Evolutionary conservation across 2,329 filamentous ascomycete species (phyloP), one percentile per base, ranked within the genome.

Genomic region (Botrytis pseudocinerea): DNA sequence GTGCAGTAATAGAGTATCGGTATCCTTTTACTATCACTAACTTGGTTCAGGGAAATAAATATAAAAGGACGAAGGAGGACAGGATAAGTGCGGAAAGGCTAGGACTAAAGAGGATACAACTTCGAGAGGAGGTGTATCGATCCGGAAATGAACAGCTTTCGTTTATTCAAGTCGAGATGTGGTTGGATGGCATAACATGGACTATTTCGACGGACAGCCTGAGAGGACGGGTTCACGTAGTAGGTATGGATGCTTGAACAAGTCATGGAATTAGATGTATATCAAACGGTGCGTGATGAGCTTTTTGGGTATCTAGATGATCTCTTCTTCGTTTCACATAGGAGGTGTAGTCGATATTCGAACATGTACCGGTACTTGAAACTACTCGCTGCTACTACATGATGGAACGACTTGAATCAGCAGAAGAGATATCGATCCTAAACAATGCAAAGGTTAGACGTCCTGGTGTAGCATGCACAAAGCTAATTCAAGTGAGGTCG

Each of bases 1-100:
- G 60, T 63, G 38, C 28, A 18, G 60, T 63, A 65, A 48, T 48
- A 65, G n/a, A 63, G 40, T 44, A 44, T 42, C 25, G 44, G n/a
- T 32, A 64, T 61, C 59, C 59, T 61, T 61, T 40, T n/a, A 14
- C 35, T 61, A 4, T 61, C 35, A 40, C 59, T 61, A 61, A 66
- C 63, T 38, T 66, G 63, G 63, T 66, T 66, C 64, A 40, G 64
- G 64, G 46, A 66, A 54, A 54, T 40, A 66, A 66, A 54, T 10
- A 54, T 40, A 66, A 66, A 54, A 6, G n/a, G 12, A 28, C 28
- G 28, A 28, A 8, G 35, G 35, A 35, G 14, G 48, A 40, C 3
- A 20, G 6, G 25, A 32, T 32, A 64, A 64, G 22, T 46, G n/a
- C n/a, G 35, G 35, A 22, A 68, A 42, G 5, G 6, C 64, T 68